Percentiles rank a stretch among this genome's conserved stretches.
phyloP scores from a whole-genome alignment of 2,329 filamentous ascomycete genomes.

The Bimuria novae-zelandiae region DNA sequence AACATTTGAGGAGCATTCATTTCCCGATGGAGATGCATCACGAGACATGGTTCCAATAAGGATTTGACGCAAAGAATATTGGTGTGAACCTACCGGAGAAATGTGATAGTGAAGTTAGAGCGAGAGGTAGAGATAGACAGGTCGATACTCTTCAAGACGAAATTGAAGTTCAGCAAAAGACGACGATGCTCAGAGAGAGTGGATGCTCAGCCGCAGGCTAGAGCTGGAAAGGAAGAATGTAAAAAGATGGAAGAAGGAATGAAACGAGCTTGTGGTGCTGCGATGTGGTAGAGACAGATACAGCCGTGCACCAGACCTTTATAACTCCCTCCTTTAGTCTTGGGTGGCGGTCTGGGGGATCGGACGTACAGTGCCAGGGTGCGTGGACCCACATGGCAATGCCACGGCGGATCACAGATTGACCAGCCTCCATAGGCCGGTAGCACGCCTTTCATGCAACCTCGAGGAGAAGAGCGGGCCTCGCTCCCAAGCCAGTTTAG shows the following conservation, averaged over 20 bases:
- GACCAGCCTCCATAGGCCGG: slow-evolving; percentile 17
- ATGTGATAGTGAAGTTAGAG: not conserved
- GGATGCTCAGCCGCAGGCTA: slow-evolving; percentile 32
- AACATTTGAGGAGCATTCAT: not conserved
- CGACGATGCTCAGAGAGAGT: slow-evolving; percentile 19
- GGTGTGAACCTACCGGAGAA: not conserved
- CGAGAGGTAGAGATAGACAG: not conserved
- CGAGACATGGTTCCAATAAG: not conserved
- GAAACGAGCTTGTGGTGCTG: slow-evolving; percentile 20
- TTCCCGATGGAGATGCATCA: too few relatives aligned
- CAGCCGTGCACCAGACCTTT: slow-evolving; percentile 6
- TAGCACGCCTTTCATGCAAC: slow-evolving; percentile 16
- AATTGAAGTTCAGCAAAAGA: slow-evolving; percentile 19
- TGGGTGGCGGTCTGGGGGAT: slow-evolving; percentile 19
- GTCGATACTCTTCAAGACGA: slow-evolving; percentile 7
- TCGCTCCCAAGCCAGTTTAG: slow-evolving; percentile 15
- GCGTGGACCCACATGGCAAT: slow-evolving; percentile 4
- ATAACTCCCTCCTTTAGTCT: slow-evolving; percentile 11
- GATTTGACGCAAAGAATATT: not conserved
- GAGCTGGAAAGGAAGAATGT: slow-evolving; percentile 20
- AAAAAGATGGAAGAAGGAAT: slow-evolving; percentile 18
- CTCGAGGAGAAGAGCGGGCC: slow-evolving; percentile 8
- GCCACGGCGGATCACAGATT: slow-evolving; percentile 20
- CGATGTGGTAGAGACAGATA: slow-evolving; percentile 20
- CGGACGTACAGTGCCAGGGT: slow-evolving; percentile 10